Evolutionary conservation across 2,329 filamentous ascomycete species (phyloP), one percentile per base, ranked within the genome.

Genomic region (Hypoxylon sp.): DNA sequence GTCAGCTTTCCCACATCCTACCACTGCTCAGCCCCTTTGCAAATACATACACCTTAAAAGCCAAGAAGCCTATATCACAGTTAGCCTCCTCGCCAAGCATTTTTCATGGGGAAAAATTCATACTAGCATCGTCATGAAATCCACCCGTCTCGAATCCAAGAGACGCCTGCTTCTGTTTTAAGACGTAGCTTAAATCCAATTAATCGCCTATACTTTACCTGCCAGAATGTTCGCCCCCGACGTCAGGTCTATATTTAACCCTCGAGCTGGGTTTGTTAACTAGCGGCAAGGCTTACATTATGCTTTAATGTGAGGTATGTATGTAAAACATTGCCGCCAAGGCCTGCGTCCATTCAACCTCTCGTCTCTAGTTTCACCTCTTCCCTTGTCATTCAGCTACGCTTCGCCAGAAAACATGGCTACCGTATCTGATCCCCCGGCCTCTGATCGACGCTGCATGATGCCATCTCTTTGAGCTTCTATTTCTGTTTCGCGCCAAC

Each of bases 361-460:
- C 30, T 60, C 40, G 42, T 46, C 46, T 58, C 51, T 37, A 61
- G 66, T 64, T 61, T 71, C 65, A 66, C 33, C 42, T 53, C 20
- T 54, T 49, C 48, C 46, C 20, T 58, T 50, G 10, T 59, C 37
- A 6, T n/a, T 56, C 20, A 59, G 49, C 54, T 48, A 27, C 40
- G 46, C 64, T 58, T 65, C 49, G 53, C 20, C 54, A 57, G 44
- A 64, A 25, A 33, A 51, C 55, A 59, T 54, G 17, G 57, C 22
- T 57, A 61, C 10, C 33, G 3, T 11, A 35, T 60, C 37, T 64
- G 40, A 44, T 37, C n/a, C 44, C 64, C 67, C 56, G 35, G 55
- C 31, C 35, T 58, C 30, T 46, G 69, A 71, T 71, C 69, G 66
- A 65, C 69, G 46, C 35, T 71, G 66, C 69, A 71, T 71, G 54